Evolutionary conservation across 306 rosid genomes (phyloP).

Genomic region (Purshia tridentata): DNA sequence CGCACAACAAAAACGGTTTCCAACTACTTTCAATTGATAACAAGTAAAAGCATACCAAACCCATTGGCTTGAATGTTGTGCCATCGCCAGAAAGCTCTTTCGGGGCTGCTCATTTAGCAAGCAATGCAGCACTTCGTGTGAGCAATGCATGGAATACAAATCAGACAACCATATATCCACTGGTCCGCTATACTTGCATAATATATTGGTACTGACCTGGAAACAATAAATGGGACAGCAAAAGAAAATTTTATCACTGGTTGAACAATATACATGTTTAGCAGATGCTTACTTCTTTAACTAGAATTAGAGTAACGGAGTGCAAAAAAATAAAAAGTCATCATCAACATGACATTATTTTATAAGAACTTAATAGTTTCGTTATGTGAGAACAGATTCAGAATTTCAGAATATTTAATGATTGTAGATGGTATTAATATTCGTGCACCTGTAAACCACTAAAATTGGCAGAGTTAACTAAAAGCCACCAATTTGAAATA

Average conservation of each 20-base stretch:
- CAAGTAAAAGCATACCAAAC: conserved; percentile 56
- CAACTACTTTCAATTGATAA: not conserved
- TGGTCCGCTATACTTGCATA: conserved; percentile 84
- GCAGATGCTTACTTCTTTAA: not conserved
- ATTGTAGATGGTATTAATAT: not conserved
- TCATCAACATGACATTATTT: not conserved
- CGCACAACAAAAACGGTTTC: not conserved
- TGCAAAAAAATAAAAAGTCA: not conserved
- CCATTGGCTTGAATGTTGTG: conserved; percentile 93
- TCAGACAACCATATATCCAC: conserved; percentile 77
- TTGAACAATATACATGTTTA: not conserved
- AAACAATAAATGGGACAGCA: conserved; percentile 4
- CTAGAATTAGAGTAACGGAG: not conserved
- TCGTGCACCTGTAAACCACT: not conserved
- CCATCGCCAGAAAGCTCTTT: conserved; percentile 75
- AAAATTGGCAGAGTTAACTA: not conserved
- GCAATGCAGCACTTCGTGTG: conserved; percentile 56
- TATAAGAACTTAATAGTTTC: no score
- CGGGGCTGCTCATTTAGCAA: conserved; percentile 55
- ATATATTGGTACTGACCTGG: conserved; percentile 75
- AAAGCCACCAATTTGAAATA: not conserved
- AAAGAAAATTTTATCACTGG: not conserved
- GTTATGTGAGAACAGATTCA: no score
- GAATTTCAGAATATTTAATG: not conserved
- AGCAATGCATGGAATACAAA: conserved; percentile 38